Evolutionary conservation across 2,329 filamentous ascomycete species (phyloP).

Genomic region (Ophiocordyceps robertsii): DNA sequence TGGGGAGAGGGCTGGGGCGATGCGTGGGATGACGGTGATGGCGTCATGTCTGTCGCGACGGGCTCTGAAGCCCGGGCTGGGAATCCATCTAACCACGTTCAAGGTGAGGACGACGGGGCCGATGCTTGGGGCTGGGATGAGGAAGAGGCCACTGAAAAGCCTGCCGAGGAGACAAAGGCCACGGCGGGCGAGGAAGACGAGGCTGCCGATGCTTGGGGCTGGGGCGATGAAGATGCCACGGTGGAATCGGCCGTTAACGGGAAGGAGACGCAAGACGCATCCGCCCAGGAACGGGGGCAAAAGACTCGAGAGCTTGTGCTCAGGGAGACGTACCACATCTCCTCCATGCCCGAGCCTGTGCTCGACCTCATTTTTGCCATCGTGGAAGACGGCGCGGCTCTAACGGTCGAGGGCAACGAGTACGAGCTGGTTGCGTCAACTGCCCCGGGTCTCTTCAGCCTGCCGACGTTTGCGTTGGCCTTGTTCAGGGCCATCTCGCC

Average conservation of each 20-base stretch:
- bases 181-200: slow-evolving; percentile 24
- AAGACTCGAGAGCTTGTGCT: slow-evolving; percentile 56
- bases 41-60: slow-evolving; percentile 24
- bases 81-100: not conserved
- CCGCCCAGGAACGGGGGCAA: slow-evolving; percentile 12
- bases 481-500: slow-evolving; percentile 68
- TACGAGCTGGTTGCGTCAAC: slow-evolving; percentile 50
- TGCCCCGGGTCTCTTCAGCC: slow-evolving; percentile 53
- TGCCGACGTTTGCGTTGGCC: slow-evolving; percentile 62
- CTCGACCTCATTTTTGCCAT: slow-evolving; percentile 50
- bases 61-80: slow-evolving; percentile 8
- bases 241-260: slow-evolving; percentile 10
- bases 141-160: slow-evolving; percentile 26
- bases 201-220: slow-evolving; percentile 64
- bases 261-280: slow-evolving; percentile 2
- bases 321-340: slow-evolving; percentile 78
- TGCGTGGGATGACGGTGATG: slow-evolving; percentile 66
- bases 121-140: slow-evolving; percentile 83
- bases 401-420: slow-evolving; percentile 40
- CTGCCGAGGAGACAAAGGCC: slow-evolving; percentile 6
- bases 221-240: slow-evolving; percentile 54
- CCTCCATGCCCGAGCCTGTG: slow-evolving; percentile 71
- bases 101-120: slow-evolving; percentile 27
- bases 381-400: slow-evolving; percentile 44
- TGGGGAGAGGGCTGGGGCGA: slow-evolving; percentile 70